A percentile compares a stretch with the other conserved stretches of the same genome.
These are phyloP conservation scores for Hirschfeldia incana DNA, from an alignment of 345 rosid species.

Conservation along the genomic window DNA sequence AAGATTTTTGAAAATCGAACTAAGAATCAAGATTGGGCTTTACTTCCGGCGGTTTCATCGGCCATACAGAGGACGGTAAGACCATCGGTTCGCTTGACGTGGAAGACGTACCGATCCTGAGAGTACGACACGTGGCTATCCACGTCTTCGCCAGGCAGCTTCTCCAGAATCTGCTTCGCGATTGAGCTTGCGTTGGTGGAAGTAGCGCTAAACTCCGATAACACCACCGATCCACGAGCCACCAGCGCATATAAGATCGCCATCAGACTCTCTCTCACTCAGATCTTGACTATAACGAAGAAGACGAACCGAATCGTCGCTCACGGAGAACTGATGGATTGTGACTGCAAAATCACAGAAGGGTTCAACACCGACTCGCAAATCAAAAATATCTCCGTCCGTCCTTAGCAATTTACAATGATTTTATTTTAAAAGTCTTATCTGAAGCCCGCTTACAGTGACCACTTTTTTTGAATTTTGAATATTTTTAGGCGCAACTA, in stretches of 20 bases:
- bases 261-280: slow-evolving; percentile 42
- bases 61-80: slow-evolving; percentile 97
- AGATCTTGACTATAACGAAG: slow-evolving; percentile 18
- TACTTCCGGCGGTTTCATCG: slow-evolving; percentile 88
- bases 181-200: slow-evolving; percentile 83
- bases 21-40: not conserved
- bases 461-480: slow-evolving; percentile 8
- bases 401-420: not conserved
- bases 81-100: slow-evolving; percentile 94
- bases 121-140: slow-evolving; percentile 85
- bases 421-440: not conserved
- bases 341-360: not conserved
- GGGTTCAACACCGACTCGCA: slow-evolving; percentile 12
- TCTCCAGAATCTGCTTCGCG: slow-evolving; percentile 81
- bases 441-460: slow-evolving; percentile 29
- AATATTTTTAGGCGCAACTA: slow-evolving; percentile 17
- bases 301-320: not conserved
- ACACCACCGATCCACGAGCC: slow-evolving; percentile 82
- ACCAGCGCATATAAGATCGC: slow-evolving; percentile 85
- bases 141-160: slow-evolving; percentile 59
- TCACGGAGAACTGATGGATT: not conserved
- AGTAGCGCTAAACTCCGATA: slow-evolving; percentile 80
- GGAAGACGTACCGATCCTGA: slow-evolving; percentile 88
- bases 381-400: not conserved
- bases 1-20: too few species aligned